Conservation (phyloP, 179 eudicot species). For the Corrigiola litoralis region DNA sequence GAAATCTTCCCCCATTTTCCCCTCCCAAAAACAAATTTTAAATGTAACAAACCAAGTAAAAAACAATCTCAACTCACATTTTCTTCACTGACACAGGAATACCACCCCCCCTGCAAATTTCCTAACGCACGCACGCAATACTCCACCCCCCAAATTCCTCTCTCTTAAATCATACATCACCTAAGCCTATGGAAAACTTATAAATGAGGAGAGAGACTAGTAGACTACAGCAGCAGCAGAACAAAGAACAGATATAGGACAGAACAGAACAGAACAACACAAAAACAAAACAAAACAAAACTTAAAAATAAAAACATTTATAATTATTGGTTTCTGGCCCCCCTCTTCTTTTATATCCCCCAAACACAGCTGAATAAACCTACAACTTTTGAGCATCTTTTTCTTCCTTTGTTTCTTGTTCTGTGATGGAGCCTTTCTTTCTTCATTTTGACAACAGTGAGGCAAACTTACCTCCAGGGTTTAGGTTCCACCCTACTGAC, state of each 20-base stretch:
- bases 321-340: constrained; percentile 7
- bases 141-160: constrained; percentile 16
- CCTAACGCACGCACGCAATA: constrained; percentile 39
- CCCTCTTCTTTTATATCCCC: constrained; percentile 5
- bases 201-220: not conserved
- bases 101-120: constrained; percentile 23
- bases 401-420: not conserved
- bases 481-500: constrained; percentile 88
- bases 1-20: constrained; percentile 8
- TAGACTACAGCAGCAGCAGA: not conserved
- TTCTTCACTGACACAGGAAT: constrained; percentile 27
- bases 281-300: not conserved
- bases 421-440: constrained; percentile 12
- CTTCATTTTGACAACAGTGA: constrained; percentile 34
- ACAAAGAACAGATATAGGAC: constrained; percentile 9
- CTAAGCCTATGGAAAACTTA: not conserved
- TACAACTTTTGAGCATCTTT: not conserved
- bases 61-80: not conserved
- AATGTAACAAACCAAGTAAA: not conserved
- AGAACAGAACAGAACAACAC: constrained; percentile 19
- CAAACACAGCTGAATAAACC: not conserved
- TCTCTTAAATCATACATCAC: constrained; percentile 29
- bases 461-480: constrained; percentile 69
- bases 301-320: not conserved
- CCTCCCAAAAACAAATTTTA: not conserved